Evolutionary conservation across 805 yeast genomes (phyloP), one percentile per base, ranked within the genome.

Genomic region (Barnettozyma sp.): DNA sequence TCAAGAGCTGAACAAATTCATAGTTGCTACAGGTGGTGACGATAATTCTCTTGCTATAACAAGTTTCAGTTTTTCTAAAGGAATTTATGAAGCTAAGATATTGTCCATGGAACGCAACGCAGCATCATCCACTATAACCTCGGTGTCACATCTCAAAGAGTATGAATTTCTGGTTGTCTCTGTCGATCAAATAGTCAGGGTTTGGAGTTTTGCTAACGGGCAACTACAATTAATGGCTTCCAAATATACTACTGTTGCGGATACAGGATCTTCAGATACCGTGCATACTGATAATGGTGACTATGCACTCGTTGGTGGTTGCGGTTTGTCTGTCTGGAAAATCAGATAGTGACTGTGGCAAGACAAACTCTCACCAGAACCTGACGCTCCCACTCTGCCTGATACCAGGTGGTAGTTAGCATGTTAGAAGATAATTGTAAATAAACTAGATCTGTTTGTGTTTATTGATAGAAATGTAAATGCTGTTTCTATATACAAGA

Each of bases 71-170:
- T 33, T 62, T 7, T 50, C 46, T 8, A 47, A 55, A 7, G 40
- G 34, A 39, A 16, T 36, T 46, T 5, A 32, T 30, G 6, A 44
- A 48, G 2, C 72, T 20, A 41, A 44, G 1, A 51, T 62, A 0
- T 36, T 48, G 0, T 49, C 64, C 1, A 67, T 70, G 42, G 56
- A 61, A 5, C 63, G 62, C 8, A 56, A 60, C 19, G 96, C 95
- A 0, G 96, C 95, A 3, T 74, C 96, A 0, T 81, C 96, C 0
- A 83, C 97, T 0, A 76, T 90, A 24, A 86, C 97, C 0, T 73
- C 83, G 0, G 61, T 86, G 2, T 57, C 65, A 1, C 25, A 54
- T 4, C 42, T 68, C 5, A 51, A 58, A 9, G 44, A 49, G 4
- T 50, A 42, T n/a, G 51, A 47, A 29, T 53, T 76, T 8, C 41